Evolutionary conservation across 2,329 filamentous ascomycete genomes (phyloP).

Genomic region (Geosmithia flava): DNA sequence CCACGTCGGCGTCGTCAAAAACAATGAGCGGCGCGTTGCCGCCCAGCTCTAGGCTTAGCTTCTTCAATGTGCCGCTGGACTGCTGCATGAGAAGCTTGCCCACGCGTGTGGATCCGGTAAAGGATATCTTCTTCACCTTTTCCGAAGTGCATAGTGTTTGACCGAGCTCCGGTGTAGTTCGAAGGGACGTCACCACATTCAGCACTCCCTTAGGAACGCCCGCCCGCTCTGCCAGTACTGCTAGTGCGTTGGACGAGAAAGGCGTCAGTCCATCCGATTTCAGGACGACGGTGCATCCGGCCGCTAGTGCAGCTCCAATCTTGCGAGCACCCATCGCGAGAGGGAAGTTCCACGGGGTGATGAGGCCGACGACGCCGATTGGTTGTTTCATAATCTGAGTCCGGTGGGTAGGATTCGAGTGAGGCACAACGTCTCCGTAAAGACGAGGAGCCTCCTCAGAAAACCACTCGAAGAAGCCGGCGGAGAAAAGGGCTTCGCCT

Average conservation of each 20-base stretch:
- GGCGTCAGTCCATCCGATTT: constrained; percentile 63
- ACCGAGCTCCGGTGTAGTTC: constrained; percentile 40
- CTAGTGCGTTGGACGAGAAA: constrained; percentile 53
- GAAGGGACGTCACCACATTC: constrained; percentile 21
- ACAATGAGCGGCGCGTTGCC: constrained; percentile 58
- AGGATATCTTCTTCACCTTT: constrained; percentile 45
- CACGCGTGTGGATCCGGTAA: constrained; percentile 53
- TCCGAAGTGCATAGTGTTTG: constrained; percentile 17
- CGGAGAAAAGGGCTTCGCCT: constrained; percentile 45
- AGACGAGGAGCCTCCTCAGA: constrained; percentile 41
- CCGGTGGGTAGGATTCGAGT: constrained; percentile 44
- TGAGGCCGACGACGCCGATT: constrained; percentile 53
- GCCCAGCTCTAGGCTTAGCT: constrained; percentile 55
- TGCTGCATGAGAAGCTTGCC: constrained; percentile 49
- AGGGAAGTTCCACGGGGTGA: constrained; percentile 53
- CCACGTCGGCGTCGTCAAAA: constrained; percentile 52
- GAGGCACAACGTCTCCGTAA: constrained; percentile 49
- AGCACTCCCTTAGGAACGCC: constrained; percentile 39
- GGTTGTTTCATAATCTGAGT: constrained; percentile 54
- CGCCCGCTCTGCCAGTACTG: constrained; percentile 50
- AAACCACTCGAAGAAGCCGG: constrained; percentile 52
- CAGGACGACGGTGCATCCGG: constrained; percentile 57
- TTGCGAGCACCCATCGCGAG: constrained; percentile 30
- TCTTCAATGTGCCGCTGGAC: constrained; percentile 53
- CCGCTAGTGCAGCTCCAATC: constrained; percentile 42